Evolutionary conservation across 352 stramenopile genomes (phyloP), one percentile per base, ranked within the genome.

Genomic region (Globisporangium middletonii): DNA sequence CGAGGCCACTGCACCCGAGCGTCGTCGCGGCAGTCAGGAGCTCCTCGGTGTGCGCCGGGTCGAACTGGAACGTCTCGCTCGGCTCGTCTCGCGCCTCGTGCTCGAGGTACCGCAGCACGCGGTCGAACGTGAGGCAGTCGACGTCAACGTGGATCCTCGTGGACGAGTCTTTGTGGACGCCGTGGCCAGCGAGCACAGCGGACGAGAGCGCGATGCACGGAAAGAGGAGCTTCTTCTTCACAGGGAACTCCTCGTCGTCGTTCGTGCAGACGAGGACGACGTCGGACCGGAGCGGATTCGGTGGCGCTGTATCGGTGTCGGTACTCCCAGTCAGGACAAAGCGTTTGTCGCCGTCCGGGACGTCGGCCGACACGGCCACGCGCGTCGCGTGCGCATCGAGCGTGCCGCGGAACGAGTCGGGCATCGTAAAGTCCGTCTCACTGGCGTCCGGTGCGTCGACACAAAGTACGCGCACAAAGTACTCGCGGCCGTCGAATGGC

Each of bases 121-220:
- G 86, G 59, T 97, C 86, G 52, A 97, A 95, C 13, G 81, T 95
- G 57, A 80, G 83, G 63, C 86, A 96, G 66, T 97, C 88, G 19
- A 96, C 74, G 37, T 90, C 75, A 16, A 95, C 88, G 1, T 76
- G 51, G 35, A 92, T 76, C 23, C 57, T 83, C 18, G 68, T 71
- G 1, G 79, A 81, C 1, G 78, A 73, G 55, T 88, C 76, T 41
- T 87, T 91, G 65, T 92, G 81, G 12, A 93, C 71, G 33, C 77
- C 80, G 19, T 70, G 73, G 13, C 87, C 87, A 0, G 86, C 79
- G 28, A 94, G 66, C 37, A 94, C 87, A 13, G 83, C 86, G 0
- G 73, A 89, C 50, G 86, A 94, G 9, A 97, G 75, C 47, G 83
- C 86, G 59, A 97, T 94, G 53, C 88, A 97, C 54, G 86, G 86